These are phyloP conservation scores for Calocera viscosa DNA, from an alignment of 768 basidiomycete species.

Conservation along the genomic window DNA sequence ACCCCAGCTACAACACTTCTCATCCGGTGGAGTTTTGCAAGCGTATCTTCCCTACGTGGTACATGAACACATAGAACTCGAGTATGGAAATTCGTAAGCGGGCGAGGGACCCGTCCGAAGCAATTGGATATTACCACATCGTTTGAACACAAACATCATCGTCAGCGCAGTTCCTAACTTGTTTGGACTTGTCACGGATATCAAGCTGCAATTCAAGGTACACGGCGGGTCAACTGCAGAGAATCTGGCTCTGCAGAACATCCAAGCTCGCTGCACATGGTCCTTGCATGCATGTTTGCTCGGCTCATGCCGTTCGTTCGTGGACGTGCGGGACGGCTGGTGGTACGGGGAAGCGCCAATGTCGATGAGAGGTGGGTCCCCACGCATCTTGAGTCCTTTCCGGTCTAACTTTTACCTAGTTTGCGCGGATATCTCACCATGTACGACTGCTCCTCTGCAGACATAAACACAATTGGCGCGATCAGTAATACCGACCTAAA, in stretches of 20 bases:
- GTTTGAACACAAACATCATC: conserved; percentile 88
- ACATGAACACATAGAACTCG: conserved; percentile 98
- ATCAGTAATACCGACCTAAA: conserved; percentile 98
- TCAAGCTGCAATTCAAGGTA: conserved; percentile 61
- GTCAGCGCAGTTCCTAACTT: conserved; percentile 74
- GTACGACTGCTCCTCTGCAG: conserved; percentile 94
- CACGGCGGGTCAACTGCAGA: conserved; percentile 81
- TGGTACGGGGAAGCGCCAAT: conserved; percentile 95
- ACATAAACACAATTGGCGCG: conserved; percentile 95
- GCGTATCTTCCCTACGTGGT: conserved; percentile 92
- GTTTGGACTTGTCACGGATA: conserved; percentile 69
- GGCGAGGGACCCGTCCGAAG: conserved; percentile 73
- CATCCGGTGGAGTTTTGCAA: conserved; percentile 78
- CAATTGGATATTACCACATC: conserved; percentile 89
- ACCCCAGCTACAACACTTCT: conserved; percentile 68
- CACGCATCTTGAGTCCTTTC: neutral
- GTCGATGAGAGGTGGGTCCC: conserved; percentile 85
- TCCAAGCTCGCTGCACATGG: conserved; percentile 96
- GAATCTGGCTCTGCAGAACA: conserved; percentile 95
- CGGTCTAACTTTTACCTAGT: conserved; percentile 31
- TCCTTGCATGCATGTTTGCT: conserved; percentile 86
- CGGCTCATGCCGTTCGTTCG: conserved; percentile 88
- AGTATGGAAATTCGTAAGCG: conserved; percentile 70
- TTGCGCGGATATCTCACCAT: conserved; percentile 94
- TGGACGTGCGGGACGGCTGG: conserved; percentile 67